Conservation (phyloP, 1,139 yeast species). For the Pichia sp. region DNA sequence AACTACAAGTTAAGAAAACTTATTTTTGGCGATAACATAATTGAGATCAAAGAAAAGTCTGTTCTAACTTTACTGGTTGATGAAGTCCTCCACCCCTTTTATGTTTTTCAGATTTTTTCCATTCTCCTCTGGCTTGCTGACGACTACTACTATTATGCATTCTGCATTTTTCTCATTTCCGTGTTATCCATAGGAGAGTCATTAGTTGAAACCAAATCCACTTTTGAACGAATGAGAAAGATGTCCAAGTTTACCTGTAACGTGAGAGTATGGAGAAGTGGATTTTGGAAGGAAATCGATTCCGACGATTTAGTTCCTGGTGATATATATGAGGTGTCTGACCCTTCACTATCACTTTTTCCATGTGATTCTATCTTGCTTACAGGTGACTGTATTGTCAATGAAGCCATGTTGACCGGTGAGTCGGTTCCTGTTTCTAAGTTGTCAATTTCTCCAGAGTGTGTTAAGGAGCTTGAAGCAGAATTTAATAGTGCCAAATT, state of each 20-base stretch:
- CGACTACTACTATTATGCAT: constrained; percentile 87
- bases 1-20: constrained; percentile 58
- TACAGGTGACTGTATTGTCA: constrained; percentile 89
- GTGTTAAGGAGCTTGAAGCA: constrained; percentile 46
- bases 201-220: constrained; percentile 71
- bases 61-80: constrained; percentile 60
- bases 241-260: constrained; percentile 71
- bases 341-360: constrained; percentile 61
- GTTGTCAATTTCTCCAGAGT: constrained; percentile 54
- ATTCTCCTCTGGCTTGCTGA: constrained; percentile 88
- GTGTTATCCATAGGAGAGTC: constrained; percentile 73
- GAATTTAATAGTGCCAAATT: constrained; percentile 49
- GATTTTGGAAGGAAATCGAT: constrained; percentile 80
- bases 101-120: constrained; percentile 88
- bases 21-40: constrained; percentile 72
- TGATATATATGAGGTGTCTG: constrained; percentile 74
- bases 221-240: constrained; percentile 64
- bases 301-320: constrained; percentile 93
- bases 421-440: constrained; percentile 97
- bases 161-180: constrained; percentile 84
- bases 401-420: constrained; percentile 55
- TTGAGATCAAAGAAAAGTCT: constrained; percentile 72
- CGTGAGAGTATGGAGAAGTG: constrained; percentile 86
- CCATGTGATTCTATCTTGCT: constrained; percentile 89
- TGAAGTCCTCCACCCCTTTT: constrained; percentile 92